Conservation (phyloP, 1,284 basidiomycete species). For the Irpex lacteus region DNA sequence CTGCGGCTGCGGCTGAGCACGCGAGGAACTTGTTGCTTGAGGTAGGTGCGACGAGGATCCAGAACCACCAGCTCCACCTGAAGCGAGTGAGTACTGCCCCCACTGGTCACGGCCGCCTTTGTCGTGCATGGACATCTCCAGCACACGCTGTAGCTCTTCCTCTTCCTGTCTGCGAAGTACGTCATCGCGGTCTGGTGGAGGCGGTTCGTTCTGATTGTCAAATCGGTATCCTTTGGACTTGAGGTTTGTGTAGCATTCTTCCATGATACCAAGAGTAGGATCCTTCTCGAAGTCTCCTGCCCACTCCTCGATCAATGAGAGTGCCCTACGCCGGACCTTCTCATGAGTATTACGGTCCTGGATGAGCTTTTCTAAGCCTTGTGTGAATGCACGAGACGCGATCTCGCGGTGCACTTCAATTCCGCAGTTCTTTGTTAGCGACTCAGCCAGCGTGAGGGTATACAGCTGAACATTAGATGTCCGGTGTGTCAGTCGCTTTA, state of each 20-base stretch:
- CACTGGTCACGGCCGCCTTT: constrained; percentile 73
- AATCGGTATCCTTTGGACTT: constrained; percentile 82
- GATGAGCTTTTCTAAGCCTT: constrained; percentile 82
- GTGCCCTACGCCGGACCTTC: constrained; percentile 78
- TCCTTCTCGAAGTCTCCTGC: constrained; percentile 82
- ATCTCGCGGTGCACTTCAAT: constrained; percentile 84
- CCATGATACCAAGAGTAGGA: constrained; percentile 84
- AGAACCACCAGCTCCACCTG: constrained; percentile 40
- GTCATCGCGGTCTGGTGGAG: constrained; percentile 72
- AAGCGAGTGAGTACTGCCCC: constrained; percentile 36
- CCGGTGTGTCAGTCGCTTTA: constrained; percentile 91
- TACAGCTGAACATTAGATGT: constrained; percentile 98
- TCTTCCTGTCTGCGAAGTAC: constrained; percentile 83
- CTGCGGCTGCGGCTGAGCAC: constrained; percentile 17
- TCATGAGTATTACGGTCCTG: constrained; percentile 90
- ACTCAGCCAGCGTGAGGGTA: constrained; percentile 83
- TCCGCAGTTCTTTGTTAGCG: constrained; percentile 90
- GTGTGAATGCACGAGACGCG: constrained; percentile 87
- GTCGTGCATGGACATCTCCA: constrained; percentile 88
- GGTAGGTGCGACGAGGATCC: constrained; percentile 25
- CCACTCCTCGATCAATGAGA: constrained; percentile 83
- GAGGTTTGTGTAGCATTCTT: constrained; percentile 83
- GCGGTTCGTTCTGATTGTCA: constrained; percentile 58
- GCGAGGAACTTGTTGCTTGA: constrained; percentile 17
- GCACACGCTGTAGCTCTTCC: constrained; percentile 87